Base-by-base conservation (phyloP, 441 rosid genomes). In the Brassica hybrid region DNA sequence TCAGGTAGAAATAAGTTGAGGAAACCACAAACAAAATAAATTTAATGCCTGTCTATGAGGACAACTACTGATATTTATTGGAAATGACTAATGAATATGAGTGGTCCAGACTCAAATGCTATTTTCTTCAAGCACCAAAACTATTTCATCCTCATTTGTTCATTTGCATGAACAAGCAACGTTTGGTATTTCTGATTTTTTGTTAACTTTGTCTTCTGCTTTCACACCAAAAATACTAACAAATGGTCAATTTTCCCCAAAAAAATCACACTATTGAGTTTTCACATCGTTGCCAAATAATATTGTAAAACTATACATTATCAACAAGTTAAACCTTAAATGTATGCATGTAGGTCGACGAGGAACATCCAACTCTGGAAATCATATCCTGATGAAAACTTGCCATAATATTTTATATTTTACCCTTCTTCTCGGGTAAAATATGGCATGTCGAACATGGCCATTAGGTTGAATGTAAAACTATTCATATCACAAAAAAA, bases 71-170 rank as follows among this genome's bases (percentile, higher is more conserved):
- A 50, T 62, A 73, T 79, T 73, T 69, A 79, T 74, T 73, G 75
- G 78, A 74, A 79, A 74, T 74, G 78, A 54, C 78, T 73, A 41
- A 63, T 74, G 65, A 68, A 79, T 68, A 67, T 69, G 75, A 79
- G 82, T 74, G 82, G 82, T 79, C 82, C 78, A 79, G 63, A 74
- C 74, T 79, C 71, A 41, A 79, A 67, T 14, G 54, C 41, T 63
- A 13, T 23, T 60, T 54, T 77, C 38, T 30, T 6, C 30, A 62
- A 50, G 70, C 65, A 62, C 52, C 30, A 52, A 60, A 67, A 58
- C 57, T 61, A 67, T 38, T 73, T 18, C 65, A 73, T 79, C 77
- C 50, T 18, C 12, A 41, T 73, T 69, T 68, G 74, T 73, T 61
- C 70, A 62, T 68, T 9, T 68, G 63, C 64, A 73, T 7, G 71